phyloP scores from a whole-genome alignment of 2,329 filamentous ascomycete genomes.

The Clathrospora elynae region DNA sequence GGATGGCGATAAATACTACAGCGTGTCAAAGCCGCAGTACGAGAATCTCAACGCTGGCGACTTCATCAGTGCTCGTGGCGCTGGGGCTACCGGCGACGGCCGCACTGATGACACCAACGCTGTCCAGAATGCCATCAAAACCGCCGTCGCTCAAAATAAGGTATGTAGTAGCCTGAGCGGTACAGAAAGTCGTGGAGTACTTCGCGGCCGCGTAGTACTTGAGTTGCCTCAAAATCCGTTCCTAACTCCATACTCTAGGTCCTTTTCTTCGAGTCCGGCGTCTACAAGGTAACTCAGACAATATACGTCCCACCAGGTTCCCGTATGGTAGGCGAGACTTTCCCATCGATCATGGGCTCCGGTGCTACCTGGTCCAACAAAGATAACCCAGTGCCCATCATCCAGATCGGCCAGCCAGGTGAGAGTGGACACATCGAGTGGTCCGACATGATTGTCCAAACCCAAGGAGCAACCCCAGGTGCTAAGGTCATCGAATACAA shows the following conservation, averaged over 20 bases:
- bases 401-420: slow-evolving; percentile 69
- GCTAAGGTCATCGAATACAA: slow-evolving; percentile 78
- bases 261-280: slow-evolving; percentile 64
- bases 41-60: slow-evolving; percentile 59
- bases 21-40: slow-evolving; percentile 58
- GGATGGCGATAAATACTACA: slow-evolving; percentile 55
- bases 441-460: slow-evolving; percentile 74
- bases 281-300: slow-evolving; percentile 63
- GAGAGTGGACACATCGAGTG: slow-evolving; percentile 72
- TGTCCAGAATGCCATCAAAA: slow-evolving; percentile 75
- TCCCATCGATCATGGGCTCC: slow-evolving; percentile 81
- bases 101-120: slow-evolving; percentile 80
- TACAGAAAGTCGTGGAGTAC: neutral
- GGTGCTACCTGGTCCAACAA: slow-evolving; percentile 60
- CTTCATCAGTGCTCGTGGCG: slow-evolving; percentile 61
- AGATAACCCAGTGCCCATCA: slow-evolving; percentile 64
- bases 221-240: neutral
- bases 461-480: slow-evolving; percentile 69
- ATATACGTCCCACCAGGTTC: slow-evolving; percentile 69
- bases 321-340: slow-evolving; percentile 83
- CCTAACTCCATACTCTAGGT: slow-evolving; percentile 33
- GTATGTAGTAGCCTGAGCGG: neutral
- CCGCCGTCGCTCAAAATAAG: slow-evolving; percentile 59
- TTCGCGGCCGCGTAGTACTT: neutral
- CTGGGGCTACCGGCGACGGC: slow-evolving; percentile 75